Base-by-base conservation (phyloP, 805 yeast genomes). In the Kregervanrija fluxuum region DNA sequence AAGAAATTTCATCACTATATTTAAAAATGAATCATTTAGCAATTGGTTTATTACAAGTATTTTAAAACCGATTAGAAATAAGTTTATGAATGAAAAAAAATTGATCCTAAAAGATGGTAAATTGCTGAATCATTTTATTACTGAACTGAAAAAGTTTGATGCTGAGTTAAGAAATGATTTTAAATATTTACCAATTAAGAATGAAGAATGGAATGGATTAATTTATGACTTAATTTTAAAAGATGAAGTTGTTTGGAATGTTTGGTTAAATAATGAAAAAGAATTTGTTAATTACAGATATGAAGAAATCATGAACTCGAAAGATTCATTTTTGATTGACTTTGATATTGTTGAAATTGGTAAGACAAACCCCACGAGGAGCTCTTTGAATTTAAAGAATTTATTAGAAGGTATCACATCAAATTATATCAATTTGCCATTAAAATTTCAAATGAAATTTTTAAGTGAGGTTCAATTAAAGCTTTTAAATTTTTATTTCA, bases 131-230 rank as follows among this genome's bases (percentile, higher is more conserved):
- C 88, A 83, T 61, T 60, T 80, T 33, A 70, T 82, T 6, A 68
- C 66, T 41, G 86, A 82, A 53, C 56, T 78, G 5, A 70, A 79
- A 38, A 67, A 71, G 10, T 82, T 82, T 56, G 89, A 82, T 55
- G 74, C 68, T 38, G 59, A 68, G 28, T 50, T 82, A 6, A 56
- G 70, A 9, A 66, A 62, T 22, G 60, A 50, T 14, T 60, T 56
- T 38, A 68, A 69, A 40, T 79, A 69, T 39, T 30, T 44, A 11
- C 53, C 51, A 11, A 33, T 41, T 3, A 35, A 37, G 15, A 41
- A 54, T 15, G 45, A 48, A 30, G 53, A 57, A 41, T 57, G 63
- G 59, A 33, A 41, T 31, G 54, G 64, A 12, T 45, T 66, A 12
- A 59, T 65, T 1, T 56, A 51, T 42, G 60, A 56, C 33, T 42